Base-by-base conservation (phyloP, 2,329 filamentous ascomycete genomes). In the Fusarium sp. region DNA sequence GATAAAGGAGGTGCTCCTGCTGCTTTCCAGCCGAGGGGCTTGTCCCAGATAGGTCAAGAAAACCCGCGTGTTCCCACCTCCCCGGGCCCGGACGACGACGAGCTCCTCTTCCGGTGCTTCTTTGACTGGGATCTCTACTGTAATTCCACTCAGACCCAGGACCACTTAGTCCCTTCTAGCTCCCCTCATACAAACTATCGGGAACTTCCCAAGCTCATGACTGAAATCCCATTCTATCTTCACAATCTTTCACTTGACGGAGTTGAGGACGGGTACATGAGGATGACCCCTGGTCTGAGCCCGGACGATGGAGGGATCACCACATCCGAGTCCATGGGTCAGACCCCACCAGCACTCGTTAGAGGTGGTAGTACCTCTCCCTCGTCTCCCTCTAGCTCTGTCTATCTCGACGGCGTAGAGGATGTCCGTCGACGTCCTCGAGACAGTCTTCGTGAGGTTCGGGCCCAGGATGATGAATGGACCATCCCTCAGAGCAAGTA, bases 401-500 rank as follows among this genome's bases (percentile, higher is more conserved):
- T 77, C 71, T 75, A 76, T 65, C 67, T 78, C 29, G 79, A 79
- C 29, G 72, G 75, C 46, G 51, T 70, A 32, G 77, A 78, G 22
- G 77, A 81, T 49, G 63, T 69, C 55, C 73, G 73, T 60, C 74
- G 77, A 57, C 75, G 70, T 61, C 72, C 75, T 27, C 69, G 75
- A 55, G 73, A 76, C 59, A 79, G 76, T 58, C 76, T 81, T 54
- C 70, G 74, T 57, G 78, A 81, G 57, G 75, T 79, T 53, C 78
- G 77, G 66, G 77, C 77, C 55, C 79, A 79, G 56, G 79, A 82
- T 61, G 79, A 81, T 67, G 75, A 82, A 67, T 82, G 81, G 81
- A 81, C 80, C 25, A 81, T 81, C 67, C 78, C 80, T 57, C 79
- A 79, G 73, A 73, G 73, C 76, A 80, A 81, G 75, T 67, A 72